Evolutionary conservation across 352 stramenopile genomes (phyloP).

Genomic region (Phytopythium aichiense): DNA sequence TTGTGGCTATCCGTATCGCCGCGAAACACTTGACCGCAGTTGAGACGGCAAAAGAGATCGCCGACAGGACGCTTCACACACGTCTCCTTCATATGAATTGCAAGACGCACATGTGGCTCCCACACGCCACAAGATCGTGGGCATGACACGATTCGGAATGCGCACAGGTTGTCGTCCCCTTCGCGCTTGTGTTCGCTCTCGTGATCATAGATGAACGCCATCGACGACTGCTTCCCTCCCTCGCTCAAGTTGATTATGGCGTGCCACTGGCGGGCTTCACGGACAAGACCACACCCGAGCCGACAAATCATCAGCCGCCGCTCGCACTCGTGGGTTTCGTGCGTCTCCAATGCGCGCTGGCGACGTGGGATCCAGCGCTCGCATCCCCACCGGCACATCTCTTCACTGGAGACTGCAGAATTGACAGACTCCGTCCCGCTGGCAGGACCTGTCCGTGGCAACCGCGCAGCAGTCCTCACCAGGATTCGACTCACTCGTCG

Average conservation of each 20-base stretch:
- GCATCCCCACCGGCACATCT: conserved; percentile 63
- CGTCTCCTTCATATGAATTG: conserved; percentile 47
- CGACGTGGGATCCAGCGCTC: conserved; percentile 42
- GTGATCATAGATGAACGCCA: conserved; percentile 42
- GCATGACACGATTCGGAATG: conserved; percentile 45
- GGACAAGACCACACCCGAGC: conserved; percentile 49
- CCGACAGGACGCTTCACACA: conserved; percentile 61
- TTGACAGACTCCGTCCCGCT: background rate
- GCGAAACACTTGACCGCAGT: conserved; percentile 47
- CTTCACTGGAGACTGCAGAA: conserved; percentile 17
- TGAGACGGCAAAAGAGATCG: conserved; percentile 51
- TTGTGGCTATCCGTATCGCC: conserved; percentile 6
- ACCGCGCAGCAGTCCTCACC: conserved; percentile 30
- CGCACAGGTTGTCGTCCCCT: conserved; percentile 30
- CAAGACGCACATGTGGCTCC: conserved; percentile 39
- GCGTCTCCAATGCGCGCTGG: conserved; percentile 29
- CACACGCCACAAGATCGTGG: conserved; percentile 68
- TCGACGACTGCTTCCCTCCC: background rate
- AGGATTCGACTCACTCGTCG: conserved; percentile 57
- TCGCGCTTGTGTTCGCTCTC: conserved; percentile 30
- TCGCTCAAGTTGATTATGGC: background rate
- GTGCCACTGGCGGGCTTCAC: conserved; percentile 47
- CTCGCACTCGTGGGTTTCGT: conserved; percentile 54
- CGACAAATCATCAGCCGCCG: conserved; percentile 64
- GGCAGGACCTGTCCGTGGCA: background rate